phyloP scores from a whole-genome alignment of 768 basidiomycete species.

The Suillus fuscotomentosus region DNA sequence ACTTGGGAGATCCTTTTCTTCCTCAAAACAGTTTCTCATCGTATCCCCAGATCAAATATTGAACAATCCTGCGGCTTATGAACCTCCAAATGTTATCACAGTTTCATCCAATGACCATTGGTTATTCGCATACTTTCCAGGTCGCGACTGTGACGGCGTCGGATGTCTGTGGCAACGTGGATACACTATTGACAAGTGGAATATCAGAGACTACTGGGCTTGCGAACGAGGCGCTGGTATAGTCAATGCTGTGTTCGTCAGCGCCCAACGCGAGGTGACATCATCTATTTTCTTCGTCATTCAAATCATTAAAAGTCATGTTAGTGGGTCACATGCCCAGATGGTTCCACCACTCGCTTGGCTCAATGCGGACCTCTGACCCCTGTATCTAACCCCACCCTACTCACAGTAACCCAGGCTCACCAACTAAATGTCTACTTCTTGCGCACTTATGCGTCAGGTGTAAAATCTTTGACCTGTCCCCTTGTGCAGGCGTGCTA shows the following conservation, averaged over 20 bases:
- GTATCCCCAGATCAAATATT: conserved; percentile 51
- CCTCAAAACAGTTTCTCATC: conserved; percentile 62
- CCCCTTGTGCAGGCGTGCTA: conserved; percentile 43
- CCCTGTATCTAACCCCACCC: conserved; percentile 50
- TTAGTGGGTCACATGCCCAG: conserved; percentile 53
- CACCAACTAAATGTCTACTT: conserved; percentile 56
- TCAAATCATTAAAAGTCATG: conserved; percentile 5
- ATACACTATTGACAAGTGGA: conserved; percentile 61
- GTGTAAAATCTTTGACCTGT: conserved; percentile 47
- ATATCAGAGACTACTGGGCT: conserved; percentile 53
- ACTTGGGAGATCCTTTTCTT: conserved; percentile 65
- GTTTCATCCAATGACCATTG: conserved; percentile 57
- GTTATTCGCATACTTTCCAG: conserved; percentile 77
- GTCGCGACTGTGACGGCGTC: conserved; percentile 51
- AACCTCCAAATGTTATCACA: conserved; percentile 61
- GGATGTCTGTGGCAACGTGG: conserved; percentile 68
- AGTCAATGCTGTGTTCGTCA: conserved; percentile 64
- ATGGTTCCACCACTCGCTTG: conserved; percentile 51
- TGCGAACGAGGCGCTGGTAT: conserved; percentile 53
- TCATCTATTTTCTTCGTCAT: not conserved
- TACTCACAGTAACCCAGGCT: conserved; percentile 65
- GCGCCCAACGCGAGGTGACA: conserved; percentile 56
- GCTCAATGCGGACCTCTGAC: conserved; percentile 58
- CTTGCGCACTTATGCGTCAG: conserved; percentile 42
- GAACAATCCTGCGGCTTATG: conserved; percentile 47